phyloP scores from a whole-genome alignment of 1,284 basidiomycete genomes.

The Cystobasidium sp. region DNA sequence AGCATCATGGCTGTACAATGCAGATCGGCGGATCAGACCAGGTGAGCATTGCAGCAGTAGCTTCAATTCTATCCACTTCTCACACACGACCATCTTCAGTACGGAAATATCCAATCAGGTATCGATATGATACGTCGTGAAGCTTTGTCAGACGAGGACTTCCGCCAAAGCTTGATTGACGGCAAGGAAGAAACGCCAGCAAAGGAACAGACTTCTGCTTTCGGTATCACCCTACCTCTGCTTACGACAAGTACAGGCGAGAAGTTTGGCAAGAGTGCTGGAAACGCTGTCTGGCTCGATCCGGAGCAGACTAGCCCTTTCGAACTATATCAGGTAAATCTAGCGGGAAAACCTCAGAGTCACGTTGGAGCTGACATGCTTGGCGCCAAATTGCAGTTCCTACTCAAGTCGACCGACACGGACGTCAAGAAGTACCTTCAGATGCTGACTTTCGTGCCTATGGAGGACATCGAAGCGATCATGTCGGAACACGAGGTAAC shows the following conservation, averaged over 20 bases:
- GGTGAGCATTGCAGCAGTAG: slow-evolving; percentile 94
- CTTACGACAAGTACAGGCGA: slow-evolving; percentile 85
- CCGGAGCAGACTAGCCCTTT: slow-evolving; percentile 73
- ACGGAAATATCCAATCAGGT: slow-evolving; percentile 44
- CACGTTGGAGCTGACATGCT: slow-evolving; percentile 12
- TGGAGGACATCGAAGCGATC: slow-evolving; percentile 65
- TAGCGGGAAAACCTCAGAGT: background rate
- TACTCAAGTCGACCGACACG: slow-evolving; percentile 77
- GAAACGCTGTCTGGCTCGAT: slow-evolving; percentile 93
- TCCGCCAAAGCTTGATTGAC: slow-evolving; percentile 39
- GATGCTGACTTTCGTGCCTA: slow-evolving; percentile 78
- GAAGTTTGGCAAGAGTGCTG: slow-evolving; percentile 97
- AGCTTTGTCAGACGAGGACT: slow-evolving; percentile 27
- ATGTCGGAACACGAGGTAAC: slow-evolving; percentile 63
- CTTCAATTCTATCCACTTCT: background rate
- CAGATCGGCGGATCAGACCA: slow-evolving; percentile 97
- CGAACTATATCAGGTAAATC: slow-evolving; percentile 85
- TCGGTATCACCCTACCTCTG: slow-evolving; percentile 90
- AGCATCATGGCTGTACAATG: slow-evolving; percentile 71
- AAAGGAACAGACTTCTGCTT: slow-evolving; percentile 63
- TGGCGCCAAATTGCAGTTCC: slow-evolving; percentile 69
- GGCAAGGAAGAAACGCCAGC: slow-evolving; percentile 43
- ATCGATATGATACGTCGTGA: slow-evolving; percentile 51
- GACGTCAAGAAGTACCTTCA: slow-evolving; percentile 81
- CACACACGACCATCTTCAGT: background rate